phyloP scores from a whole-genome alignment of 108 stramenopile genomes.

The Cylindrotheca fusiformis region DNA sequence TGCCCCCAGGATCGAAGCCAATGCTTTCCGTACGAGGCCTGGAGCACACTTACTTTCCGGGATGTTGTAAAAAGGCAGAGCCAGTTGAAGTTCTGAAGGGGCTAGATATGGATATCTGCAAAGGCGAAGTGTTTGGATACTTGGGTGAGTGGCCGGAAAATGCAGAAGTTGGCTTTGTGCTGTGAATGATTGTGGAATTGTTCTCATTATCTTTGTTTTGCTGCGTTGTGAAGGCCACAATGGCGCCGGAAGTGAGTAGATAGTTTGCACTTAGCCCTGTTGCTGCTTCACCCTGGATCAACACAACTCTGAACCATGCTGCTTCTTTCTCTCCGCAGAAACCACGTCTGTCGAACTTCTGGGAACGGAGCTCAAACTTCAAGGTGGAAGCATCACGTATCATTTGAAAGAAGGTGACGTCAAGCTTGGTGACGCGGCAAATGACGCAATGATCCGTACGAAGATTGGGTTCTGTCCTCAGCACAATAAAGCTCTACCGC shows the following conservation, averaged over 20 bases:
- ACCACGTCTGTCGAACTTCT: slow-evolving; percentile 30
- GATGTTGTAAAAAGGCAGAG: slow-evolving; percentile 16
- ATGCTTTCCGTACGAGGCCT: slow-evolving; percentile 25
- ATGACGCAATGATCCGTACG: slow-evolving; percentile 37
- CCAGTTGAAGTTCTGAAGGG: slow-evolving; percentile 37
- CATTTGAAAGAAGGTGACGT: slow-evolving; percentile 18
- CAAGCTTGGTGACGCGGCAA: slow-evolving; percentile 1
- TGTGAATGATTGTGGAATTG: too few relatives aligned
- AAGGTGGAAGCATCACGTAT: slow-evolving; percentile 15
- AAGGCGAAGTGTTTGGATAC: slow-evolving; percentile 55
- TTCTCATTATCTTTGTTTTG: too few relatives aligned
- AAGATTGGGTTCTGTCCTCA: slow-evolving; percentile 48
- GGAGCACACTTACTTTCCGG: slow-evolving; percentile 17
- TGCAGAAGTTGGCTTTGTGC: too few relatives aligned
- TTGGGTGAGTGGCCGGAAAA: too few relatives aligned
- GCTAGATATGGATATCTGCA: slow-evolving; percentile 42
- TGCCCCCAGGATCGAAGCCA: slow-evolving; percentile 20
- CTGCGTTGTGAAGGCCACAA: too few relatives aligned
- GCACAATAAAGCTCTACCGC: slow-evolving; percentile 62
- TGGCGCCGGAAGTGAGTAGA: slow-evolving; percentile 35
- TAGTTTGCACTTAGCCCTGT: too few relatives aligned
- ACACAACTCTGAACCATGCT: not conserved
- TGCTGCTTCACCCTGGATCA: not conserved
- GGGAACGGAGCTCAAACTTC: slow-evolving; percentile 16
- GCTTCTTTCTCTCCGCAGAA: slow-evolving; percentile 6